These are phyloP conservation scores for Pichia sp. DNA, from an alignment of 1,139 yeast species.

Conservation along the genomic window DNA sequence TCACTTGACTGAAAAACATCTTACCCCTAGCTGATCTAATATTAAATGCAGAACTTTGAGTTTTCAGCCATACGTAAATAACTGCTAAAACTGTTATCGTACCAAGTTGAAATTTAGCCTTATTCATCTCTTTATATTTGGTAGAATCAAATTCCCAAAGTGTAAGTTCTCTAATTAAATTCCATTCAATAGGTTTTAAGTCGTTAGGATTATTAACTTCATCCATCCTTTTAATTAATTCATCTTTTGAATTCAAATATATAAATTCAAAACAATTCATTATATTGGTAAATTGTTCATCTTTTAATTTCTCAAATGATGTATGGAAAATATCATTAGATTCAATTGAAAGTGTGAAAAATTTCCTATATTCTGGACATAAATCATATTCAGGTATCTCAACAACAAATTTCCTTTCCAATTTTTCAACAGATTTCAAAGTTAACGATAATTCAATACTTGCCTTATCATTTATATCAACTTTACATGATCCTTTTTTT, in stretches of 20 bases:
- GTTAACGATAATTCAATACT: conserved; percentile 4
- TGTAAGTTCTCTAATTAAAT: conserved; percentile 13
- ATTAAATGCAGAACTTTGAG: conserved; percentile 14
- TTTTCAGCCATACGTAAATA: conserved; percentile 23
- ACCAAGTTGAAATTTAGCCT: conserved; percentile 9
- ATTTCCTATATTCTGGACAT: conserved; percentile 13
- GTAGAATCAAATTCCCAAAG: conserved; percentile 10
- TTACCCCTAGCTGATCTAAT: conserved; percentile 12
- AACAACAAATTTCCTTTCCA: conserved; percentile 10
- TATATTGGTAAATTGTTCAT: conserved; percentile 20
- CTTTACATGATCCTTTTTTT: conserved; percentile 2
- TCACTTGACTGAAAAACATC: conserved; percentile 14
- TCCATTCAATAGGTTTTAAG: conserved; percentile 12
- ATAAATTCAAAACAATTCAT: conserved; percentile 19
- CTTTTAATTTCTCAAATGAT: conserved; percentile 15
- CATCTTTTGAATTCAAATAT: neutral
- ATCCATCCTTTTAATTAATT: conserved; percentile 1
- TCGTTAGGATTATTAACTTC: conserved; percentile 6
- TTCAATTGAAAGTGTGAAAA: conserved; percentile 13
- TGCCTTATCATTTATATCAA: conserved; percentile 7
- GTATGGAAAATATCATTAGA: conserved; percentile 16
- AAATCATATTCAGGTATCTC: conserved; percentile 10
- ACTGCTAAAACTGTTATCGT: conserved; percentile 19
- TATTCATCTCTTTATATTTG: conserved; percentile 14
- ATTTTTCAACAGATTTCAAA: conserved; percentile 4